phyloP scores from a whole-genome alignment of 257 asterid genomes.

The Verbascum thapsus region DNA sequence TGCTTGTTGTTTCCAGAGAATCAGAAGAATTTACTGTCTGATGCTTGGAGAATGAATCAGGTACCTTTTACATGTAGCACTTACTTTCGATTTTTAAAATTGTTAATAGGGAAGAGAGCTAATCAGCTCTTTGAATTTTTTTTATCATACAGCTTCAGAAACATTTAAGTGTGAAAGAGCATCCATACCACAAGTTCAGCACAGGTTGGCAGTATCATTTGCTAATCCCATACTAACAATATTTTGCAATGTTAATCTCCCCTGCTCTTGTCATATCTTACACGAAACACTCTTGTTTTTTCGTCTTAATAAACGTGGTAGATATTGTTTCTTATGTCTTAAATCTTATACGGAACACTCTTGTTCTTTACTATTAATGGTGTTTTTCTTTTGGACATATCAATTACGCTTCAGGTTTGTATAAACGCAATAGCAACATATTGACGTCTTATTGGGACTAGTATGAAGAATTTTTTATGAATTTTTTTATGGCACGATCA shows the following conservation, averaged over 20 bases:
- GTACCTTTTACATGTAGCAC: slow-evolving; percentile 40
- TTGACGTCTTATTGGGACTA: no score
- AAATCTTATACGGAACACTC: no score
- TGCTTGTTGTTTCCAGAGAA: slow-evolving; percentile 55
- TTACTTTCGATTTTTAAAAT: slow-evolving; percentile 23
- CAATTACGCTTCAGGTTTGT: no score
- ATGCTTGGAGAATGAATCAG: slow-evolving; percentile 97
- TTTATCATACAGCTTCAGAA: slow-evolving; percentile 77
- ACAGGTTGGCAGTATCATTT: slow-evolving; percentile 64
- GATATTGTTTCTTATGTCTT: no score
- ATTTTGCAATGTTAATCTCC: slow-evolving; percentile 14
- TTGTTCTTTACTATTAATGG: no score
- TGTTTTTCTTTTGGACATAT: no score
- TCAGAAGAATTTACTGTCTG: slow-evolving; percentile 90
- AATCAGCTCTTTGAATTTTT: slow-evolving; percentile 15
- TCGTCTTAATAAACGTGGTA: no score
- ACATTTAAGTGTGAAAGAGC: slow-evolving; percentile 70
- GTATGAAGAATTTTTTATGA: no score
- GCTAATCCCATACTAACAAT: slow-evolving; percentile 24
- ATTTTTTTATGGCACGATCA: no score
- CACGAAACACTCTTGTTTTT: no score
- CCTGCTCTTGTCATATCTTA: slow-evolving; percentile 3
- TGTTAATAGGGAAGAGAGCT: slow-evolving; percentile 24
- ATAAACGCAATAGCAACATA: no score
- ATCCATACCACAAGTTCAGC: slow-evolving; percentile 96